These are phyloP conservation scores for Erythrophleum fordii DNA, from an alignment of 306 rosid species.

Conservation along the genomic window DNA sequence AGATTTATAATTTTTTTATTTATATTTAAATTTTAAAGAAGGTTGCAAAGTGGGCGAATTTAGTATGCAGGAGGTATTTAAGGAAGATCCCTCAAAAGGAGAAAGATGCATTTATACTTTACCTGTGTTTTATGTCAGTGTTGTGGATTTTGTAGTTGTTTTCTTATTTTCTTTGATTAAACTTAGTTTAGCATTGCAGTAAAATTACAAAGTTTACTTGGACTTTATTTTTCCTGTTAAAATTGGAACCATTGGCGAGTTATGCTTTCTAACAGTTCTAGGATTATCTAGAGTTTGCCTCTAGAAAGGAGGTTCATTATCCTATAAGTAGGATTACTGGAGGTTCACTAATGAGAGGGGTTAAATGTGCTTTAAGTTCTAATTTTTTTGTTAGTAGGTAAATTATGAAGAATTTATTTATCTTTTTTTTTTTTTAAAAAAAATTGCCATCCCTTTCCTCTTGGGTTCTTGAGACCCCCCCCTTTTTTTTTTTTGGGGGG, in stretches of 20 bases:
- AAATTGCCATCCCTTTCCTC: background rate
- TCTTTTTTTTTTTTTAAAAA: background rate
- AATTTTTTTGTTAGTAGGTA: background rate
- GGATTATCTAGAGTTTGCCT: background rate
- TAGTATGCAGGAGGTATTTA: background rate
- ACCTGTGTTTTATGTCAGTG: background rate
- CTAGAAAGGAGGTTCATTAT: background rate
- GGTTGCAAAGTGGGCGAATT: background rate
- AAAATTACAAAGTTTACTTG: background rate
- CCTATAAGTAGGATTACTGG: constrained; percentile 16
- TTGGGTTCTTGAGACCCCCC: background rate
- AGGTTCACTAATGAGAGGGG: constrained; percentile 17
- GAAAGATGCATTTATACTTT: background rate
- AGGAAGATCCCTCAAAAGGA: background rate
- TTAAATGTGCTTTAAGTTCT: constrained; percentile 13
- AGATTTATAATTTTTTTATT: constrained; percentile 3
- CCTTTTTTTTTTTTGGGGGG: background rate
- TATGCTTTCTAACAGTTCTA: background rate
- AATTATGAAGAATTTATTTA: background rate
- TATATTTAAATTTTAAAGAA: constrained; percentile 1
- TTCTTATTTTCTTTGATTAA: background rate
- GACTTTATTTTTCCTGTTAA: constrained; percentile 6
- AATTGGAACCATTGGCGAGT: background rate
- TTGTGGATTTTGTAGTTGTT: background rate
- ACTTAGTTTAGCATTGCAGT: background rate